These are phyloP conservation scores for Bryoerythrophyllum caledonicum DNA, from an alignment of 225 moss, liverwort and hornwort species.

Conservation along the genomic window DNA sequence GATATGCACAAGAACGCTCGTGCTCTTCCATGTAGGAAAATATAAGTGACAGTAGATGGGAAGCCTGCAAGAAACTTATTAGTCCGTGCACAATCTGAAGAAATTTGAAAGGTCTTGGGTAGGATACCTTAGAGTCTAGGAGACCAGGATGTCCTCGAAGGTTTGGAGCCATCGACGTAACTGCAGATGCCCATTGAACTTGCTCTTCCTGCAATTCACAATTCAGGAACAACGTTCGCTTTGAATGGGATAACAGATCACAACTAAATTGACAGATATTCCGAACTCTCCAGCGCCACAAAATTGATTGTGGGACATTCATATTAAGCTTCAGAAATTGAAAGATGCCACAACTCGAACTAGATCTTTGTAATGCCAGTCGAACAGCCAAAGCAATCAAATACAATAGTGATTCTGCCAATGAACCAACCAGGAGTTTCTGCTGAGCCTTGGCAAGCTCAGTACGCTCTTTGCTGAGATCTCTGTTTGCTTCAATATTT, in stretches of 20 bases:
- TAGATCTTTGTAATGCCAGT: not conserved
- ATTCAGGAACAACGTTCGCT: conserved; percentile 4
- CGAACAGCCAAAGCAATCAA: conserved; percentile 11
- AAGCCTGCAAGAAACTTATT: conserved; percentile 13
- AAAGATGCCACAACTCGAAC: conserved; percentile 11
- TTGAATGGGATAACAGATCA: not conserved
- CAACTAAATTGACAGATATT: conserved; percentile 10
- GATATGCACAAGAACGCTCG: conserved; percentile 13
- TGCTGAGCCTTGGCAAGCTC: conserved; percentile 41
- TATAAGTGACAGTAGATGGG: conserved; percentile 1
- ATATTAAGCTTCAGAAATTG: not conserved
- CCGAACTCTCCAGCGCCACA: conserved; percentile 16
- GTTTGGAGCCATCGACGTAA: conserved; percentile 45
- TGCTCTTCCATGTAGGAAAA: conserved; percentile 17
- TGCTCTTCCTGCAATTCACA: conserved; percentile 44
- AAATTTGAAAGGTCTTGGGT: conserved; percentile 18
- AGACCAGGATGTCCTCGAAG: conserved; percentile 43
- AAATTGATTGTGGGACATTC: not conserved
- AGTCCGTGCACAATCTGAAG: conserved; percentile 20
- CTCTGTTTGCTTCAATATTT: conserved; percentile 30
- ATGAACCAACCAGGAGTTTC: conserved; percentile 40
- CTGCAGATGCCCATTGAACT: conserved; percentile 45
- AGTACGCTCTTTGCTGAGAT: conserved; percentile 37
- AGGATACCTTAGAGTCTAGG: conserved; percentile 40
- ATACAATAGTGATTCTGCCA: conserved; percentile 21